phyloP scores from a whole-genome alignment of 2,329 filamentous ascomycete species.

The Periconia sp. region DNA sequence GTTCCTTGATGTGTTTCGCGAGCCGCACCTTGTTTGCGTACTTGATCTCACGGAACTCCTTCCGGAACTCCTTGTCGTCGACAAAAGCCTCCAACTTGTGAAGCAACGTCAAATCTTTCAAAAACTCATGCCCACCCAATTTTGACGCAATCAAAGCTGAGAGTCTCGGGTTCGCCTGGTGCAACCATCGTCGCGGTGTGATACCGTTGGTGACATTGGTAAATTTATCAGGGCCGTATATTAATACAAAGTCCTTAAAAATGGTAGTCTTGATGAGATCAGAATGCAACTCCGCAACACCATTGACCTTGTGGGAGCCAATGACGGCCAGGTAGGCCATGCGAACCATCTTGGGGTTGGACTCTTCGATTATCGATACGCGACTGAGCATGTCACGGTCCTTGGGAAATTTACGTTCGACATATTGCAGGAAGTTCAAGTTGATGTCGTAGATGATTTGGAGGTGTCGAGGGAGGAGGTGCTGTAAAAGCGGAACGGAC shows the following conservation, averaged over 20 bases:
- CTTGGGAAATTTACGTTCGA: slow-evolving; percentile 87
- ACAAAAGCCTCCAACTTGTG: slow-evolving; percentile 83
- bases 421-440: slow-evolving; percentile 83
- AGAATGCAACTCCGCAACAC: slow-evolving; percentile 95
- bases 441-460: slow-evolving; percentile 99
- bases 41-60: slow-evolving; percentile 96
- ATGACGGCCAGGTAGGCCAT: slow-evolving; percentile 97
- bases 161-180: slow-evolving; percentile 92
- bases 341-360: slow-evolving; percentile 94
- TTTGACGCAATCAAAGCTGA: slow-evolving; percentile 92
- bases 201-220: slow-evolving; percentile 99
- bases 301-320: slow-evolving; percentile 98
- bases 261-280: slow-evolving; percentile 99
- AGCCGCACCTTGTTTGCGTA: slow-evolving; percentile 91
- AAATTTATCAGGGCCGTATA: slow-evolving; percentile 96
- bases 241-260: slow-evolving; percentile 96
- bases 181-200: slow-evolving; percentile 92
- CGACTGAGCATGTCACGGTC: slow-evolving; percentile 81
- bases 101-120: slow-evolving; percentile 86
- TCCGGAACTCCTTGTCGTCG: slow-evolving; percentile 86
- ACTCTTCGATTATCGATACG: slow-evolving; percentile 98
- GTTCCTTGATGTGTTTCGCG: slow-evolving; percentile 85
- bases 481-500: slow-evolving; percentile 90
- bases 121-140: slow-evolving; percentile 77
- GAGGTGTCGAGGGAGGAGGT: slow-evolving; percentile 88